Base-by-base conservation (phyloP, 2,329 filamentous ascomycete species). In the Cordyceps cicadae region DNA sequence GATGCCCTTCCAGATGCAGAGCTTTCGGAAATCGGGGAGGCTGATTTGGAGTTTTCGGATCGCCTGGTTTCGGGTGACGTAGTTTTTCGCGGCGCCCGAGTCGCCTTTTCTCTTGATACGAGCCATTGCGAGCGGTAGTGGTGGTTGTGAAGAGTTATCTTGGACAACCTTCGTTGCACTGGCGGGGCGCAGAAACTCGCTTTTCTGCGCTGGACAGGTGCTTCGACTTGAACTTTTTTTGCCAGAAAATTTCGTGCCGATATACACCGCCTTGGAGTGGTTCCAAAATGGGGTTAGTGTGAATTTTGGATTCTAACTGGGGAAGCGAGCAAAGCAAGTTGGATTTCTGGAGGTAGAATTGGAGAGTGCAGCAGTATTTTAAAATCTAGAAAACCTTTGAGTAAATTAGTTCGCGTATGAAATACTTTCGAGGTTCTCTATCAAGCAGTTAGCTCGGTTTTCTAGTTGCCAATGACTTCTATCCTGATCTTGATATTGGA, bases 1-100 rank as follows among this genome's bases (percentile, higher is more conserved):
- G 74, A 99, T 97, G 69, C 92, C 94, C 81, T 97, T 97, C 88
- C 96, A 99, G 75, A 99, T 99, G 79, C 94, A 99, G 73, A 99
- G 83, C 78, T 96, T 89, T 77, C 94, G 88, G 79, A 99, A 99
- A 78, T 99, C 94, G 67, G 92, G 92, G 61, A 99, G 85, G 70
- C 90, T 96, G 76, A 99, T 89, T 78, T 99, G 94, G 64, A 99
- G 87, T 80, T 97, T 99, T 76, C 92, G 91, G 69, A 99, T 91
- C 51, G 94, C 94, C 79, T 97, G 92, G 48, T 93, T 97, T 75
- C 94, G 85, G 62, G 94, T 99, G 69, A 99, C 92, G 81, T 93
- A 99, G 83, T 99, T 99, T 79, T 94, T 96, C 79, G 92, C 92
- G 75, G 91, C 88, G 75, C 94, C 94, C 73, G 92, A 82, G 74